Evolutionary conservation across 2,329 filamentous ascomycete species (phyloP).

Genomic region (Fragosphaeria purpurea): DNA sequence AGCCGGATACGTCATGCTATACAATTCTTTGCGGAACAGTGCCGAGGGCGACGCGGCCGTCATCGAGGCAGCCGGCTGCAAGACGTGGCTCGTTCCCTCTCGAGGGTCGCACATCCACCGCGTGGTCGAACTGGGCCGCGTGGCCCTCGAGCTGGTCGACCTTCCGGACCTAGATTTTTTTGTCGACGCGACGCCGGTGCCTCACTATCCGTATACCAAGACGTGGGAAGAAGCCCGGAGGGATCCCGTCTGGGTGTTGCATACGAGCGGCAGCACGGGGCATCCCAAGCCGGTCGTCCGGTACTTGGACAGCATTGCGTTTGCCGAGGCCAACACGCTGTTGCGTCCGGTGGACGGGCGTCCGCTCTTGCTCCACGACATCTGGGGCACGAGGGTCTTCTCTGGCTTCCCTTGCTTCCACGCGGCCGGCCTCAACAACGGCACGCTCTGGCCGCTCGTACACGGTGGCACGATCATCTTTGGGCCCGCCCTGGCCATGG

Average conservation of each 20-base stretch:
- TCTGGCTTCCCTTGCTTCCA: conserved; percentile 30
- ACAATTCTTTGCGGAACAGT: conserved; percentile 32
- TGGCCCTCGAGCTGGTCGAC: conserved; percentile 18
- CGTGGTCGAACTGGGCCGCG: not conserved
- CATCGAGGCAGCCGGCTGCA: conserved; percentile 33
- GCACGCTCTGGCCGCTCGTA: conserved; percentile 14
- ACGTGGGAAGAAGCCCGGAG: conserved; percentile 30
- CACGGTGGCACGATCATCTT: conserved; percentile 22
- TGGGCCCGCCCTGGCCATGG: conserved; percentile 15
- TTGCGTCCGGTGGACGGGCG: conserved; percentile 18
- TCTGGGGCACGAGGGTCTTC: not conserved
- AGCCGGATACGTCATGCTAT: conserved; percentile 22
- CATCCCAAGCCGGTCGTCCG: conserved; percentile 34
- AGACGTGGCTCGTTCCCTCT: conserved; percentile 6
- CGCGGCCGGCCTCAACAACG: conserved; percentile 1
- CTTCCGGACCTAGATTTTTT: conserved; percentile 14
- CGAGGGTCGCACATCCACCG: conserved; percentile 23
- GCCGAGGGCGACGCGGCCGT: conserved; percentile 34
- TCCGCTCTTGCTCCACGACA: not conserved
- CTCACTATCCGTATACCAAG: conserved; percentile 5
- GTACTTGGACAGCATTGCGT: conserved; percentile 7
- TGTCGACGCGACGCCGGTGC: not conserved
- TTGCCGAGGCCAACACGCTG: conserved; percentile 27
- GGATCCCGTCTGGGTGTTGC: conserved; percentile 31
- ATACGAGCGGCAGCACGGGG: conserved; percentile 37